phyloP scores from a whole-genome alignment of 1,139 yeast genomes.

The Schizosaccharomyces versatilis region DNA sequence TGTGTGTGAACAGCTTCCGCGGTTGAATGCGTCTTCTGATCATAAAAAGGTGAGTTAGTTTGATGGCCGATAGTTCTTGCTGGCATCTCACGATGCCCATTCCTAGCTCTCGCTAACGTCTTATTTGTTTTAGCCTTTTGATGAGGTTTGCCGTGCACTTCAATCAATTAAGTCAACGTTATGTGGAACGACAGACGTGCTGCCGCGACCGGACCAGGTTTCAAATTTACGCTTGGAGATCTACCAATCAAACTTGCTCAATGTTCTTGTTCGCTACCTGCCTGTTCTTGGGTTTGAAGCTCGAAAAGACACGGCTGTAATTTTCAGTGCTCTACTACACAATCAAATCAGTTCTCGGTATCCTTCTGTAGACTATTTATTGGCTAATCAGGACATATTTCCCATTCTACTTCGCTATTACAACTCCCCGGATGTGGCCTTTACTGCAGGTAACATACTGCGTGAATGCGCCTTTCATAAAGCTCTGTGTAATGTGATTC shows the following conservation, averaged over 20 bases:
- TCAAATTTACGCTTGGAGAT: conserved; percentile 49
- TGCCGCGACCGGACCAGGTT: conserved; percentile 32
- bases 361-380: conserved; percentile 71
- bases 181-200: conserved; percentile 26
- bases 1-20: conserved; percentile 47
- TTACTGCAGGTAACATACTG: conserved; percentile 55
- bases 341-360: conserved; percentile 56
- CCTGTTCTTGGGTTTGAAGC: conserved; percentile 64
- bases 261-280: conserved; percentile 35
- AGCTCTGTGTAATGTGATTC: conserved; percentile 35
- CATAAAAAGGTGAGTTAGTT: conserved; percentile 1
- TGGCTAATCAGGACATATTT: conserved; percentile 44
- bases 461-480: conserved; percentile 76
- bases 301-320: conserved; percentile 53
- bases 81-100: too few species aligned
- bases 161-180: conserved; percentile 45
- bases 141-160: conserved; percentile 51
- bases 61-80: too few species aligned
- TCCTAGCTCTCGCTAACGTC: not conserved
- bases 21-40: conserved; percentile 28
- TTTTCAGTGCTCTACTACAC: conserved; percentile 57
- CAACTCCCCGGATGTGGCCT: conserved; percentile 47
- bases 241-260: conserved; percentile 48
- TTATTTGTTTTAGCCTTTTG: conserved; percentile 29
- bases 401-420: conserved; percentile 30